phyloP scores from a whole-genome alignment of 148 eudicot species.

The Camellia japonica region DNA sequence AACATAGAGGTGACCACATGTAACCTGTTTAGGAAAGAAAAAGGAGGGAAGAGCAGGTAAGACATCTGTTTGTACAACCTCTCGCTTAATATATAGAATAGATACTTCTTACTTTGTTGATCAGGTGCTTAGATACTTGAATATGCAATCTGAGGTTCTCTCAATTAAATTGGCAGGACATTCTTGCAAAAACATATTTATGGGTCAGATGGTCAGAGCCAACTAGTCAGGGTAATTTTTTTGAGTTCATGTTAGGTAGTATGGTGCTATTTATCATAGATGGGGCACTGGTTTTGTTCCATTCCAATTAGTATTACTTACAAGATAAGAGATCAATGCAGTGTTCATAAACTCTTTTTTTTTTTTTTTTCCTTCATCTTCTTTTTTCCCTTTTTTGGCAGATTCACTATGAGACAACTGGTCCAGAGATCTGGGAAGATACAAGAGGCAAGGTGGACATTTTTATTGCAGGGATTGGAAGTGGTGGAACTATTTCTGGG shows the following conservation, averaged over 20 bases:
- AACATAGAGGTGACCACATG: too few relatives aligned
- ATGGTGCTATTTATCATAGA: background rate
- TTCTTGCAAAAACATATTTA: background rate
- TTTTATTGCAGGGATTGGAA: conserved; percentile 88
- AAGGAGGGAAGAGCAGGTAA: too few relatives aligned
- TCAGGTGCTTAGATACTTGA: background rate
- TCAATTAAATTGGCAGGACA: background rate
- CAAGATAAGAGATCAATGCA: background rate
- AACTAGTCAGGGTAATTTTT: background rate
- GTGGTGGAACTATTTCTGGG: conserved; percentile 94
- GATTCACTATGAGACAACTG: conserved; percentile 95
- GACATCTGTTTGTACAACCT: too few relatives aligned
- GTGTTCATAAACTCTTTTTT: background rate
- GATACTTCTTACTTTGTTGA: background rate
- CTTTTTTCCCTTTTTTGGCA: conserved; percentile 22
- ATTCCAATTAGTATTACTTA: background rate
- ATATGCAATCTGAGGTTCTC: background rate
- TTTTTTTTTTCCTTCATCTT: background rate
- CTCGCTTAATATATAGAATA: too few relatives aligned
- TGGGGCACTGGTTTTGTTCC: background rate
- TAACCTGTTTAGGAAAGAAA: too few relatives aligned
- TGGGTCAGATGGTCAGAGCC: background rate
- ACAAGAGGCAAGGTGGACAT: conserved; percentile 92
- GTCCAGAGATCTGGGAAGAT: conserved; percentile 99
- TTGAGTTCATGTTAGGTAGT: background rate